A percentile compares a stretch with the other conserved stretches of the same genome.
These are phyloP conservation scores for Neurospora sp. DNA, from an alignment of 2,329 filamentous ascomycete species.

Conservation along the genomic window DNA sequence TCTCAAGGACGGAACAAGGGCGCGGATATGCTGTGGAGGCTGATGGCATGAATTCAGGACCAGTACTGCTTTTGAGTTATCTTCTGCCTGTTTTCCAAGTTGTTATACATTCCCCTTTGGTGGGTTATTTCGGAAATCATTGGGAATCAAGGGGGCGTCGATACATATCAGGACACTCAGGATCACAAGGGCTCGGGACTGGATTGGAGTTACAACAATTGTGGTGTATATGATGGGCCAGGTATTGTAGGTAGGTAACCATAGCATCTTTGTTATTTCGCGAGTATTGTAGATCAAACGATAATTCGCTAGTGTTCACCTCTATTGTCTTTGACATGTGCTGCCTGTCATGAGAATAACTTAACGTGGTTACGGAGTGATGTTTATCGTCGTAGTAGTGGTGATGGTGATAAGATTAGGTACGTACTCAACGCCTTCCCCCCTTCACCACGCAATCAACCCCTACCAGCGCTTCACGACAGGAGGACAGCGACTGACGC, in stretches of 20 bases:
- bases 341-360: neutral
- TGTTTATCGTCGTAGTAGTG: neutral
- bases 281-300: neutral
- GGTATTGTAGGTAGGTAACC: neutral
- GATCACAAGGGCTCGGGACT: neutral
- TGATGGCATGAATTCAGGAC: neutral
- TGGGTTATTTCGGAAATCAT: neutral
- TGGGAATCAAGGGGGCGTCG: neutral
- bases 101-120: neutral
- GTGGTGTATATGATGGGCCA: neutral
- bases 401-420: neutral
- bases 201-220: neutral
- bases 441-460: neutral
- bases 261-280: neutral
- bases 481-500: neutral
- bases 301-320: neutral
- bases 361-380: neutral
- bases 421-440: neutral
- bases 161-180: neutral
- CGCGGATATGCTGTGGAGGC: neutral
- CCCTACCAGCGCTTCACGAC: neutral
- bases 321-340: neutral
- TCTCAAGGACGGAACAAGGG: conserved; percentile 12
- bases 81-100: neutral
- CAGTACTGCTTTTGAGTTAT: neutral